These are phyloP conservation scores for Penicillium crustosum DNA, from an alignment of 2,329 filamentous ascomycete species.

Conservation along the genomic window DNA sequence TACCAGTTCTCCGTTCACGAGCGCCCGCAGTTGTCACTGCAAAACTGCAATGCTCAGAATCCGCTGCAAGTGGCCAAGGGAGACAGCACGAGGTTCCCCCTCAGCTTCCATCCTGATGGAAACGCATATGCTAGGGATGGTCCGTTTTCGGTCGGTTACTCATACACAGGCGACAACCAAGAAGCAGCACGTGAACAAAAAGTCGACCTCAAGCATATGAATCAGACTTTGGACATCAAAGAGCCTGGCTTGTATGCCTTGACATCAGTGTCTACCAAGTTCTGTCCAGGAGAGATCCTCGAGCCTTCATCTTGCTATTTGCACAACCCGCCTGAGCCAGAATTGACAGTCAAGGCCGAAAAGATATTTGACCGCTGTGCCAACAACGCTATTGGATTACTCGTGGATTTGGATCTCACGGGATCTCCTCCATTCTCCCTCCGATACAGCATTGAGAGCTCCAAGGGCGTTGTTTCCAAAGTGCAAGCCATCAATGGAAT, in stretches of 20 bases:
- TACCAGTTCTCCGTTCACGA: slow-evolving; percentile 85
- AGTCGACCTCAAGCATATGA: slow-evolving; percentile 56
- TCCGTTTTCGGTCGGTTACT: slow-evolving; percentile 73
- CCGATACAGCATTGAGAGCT: slow-evolving; percentile 68
- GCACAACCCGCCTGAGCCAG: slow-evolving; percentile 85
- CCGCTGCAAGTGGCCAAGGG: slow-evolving; percentile 83
- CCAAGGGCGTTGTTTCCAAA: slow-evolving; percentile 56
- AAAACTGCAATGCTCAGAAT: slow-evolving; percentile 73
- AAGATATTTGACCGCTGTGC: slow-evolving; percentile 94
- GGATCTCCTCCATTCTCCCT: slow-evolving; percentile 91
- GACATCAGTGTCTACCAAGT: slow-evolving; percentile 73
- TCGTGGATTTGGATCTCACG: slow-evolving; percentile 83
- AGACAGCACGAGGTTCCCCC: slow-evolving; percentile 64
- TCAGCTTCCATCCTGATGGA: slow-evolving; percentile 66
- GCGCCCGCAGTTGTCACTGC: slow-evolving; percentile 70
- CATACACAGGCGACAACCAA: slow-evolving; percentile 75
- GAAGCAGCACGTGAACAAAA: slow-evolving; percentile 57
- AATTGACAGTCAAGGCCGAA: slow-evolving; percentile 69
- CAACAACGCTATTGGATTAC: slow-evolving; percentile 85
- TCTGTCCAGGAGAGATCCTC: slow-evolving; percentile 82
- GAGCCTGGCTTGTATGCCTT: slow-evolving; percentile 85
- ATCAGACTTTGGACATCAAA: slow-evolving; percentile 67
- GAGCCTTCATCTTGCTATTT: slow-evolving; percentile 93
- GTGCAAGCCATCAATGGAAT: slow-evolving; percentile 65
- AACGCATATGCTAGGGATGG: slow-evolving; percentile 58